Evolutionary conservation across 257 asterid genomes (phyloP).

Genomic region (Thymus quinquecostatus): DNA sequence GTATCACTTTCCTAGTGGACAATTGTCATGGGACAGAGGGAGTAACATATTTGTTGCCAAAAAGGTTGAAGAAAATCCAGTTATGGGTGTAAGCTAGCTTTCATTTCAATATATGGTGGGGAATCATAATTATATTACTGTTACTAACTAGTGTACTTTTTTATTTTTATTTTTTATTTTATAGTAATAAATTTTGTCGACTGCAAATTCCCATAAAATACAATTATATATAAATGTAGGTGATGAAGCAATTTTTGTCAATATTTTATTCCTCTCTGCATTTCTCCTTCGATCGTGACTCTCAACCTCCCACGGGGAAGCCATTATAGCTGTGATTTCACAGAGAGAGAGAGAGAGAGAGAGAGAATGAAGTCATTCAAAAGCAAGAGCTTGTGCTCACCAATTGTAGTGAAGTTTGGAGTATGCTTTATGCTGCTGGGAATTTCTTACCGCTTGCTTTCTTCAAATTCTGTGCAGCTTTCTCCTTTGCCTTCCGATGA

Average conservation of each 20-base stretch:
- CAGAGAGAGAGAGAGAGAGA: not conserved
- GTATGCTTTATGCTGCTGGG: constrained; percentile 61
- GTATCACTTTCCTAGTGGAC: too few relatives aligned
- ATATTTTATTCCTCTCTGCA: not conserved
- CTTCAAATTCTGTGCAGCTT: constrained; percentile 53
- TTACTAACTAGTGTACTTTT: not conserved
- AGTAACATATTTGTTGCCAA: not conserved
- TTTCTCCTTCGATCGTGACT: constrained; percentile 7
- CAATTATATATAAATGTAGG: constrained; percentile 17
- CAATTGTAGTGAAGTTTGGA: constrained; percentile 46
- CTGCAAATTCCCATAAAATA: not conserved
- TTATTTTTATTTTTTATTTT: not conserved
- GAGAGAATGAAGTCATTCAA: constrained; percentile 51
- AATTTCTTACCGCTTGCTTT: constrained; percentile 54
- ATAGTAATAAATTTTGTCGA: not conserved
- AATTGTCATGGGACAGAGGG: too few relatives aligned
- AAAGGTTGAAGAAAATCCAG: not conserved
- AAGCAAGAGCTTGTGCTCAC: constrained; percentile 40
- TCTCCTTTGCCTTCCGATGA: constrained; percentile 36
- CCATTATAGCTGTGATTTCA: not conserved
- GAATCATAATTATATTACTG: not conserved
- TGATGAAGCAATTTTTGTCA: constrained; percentile 19
- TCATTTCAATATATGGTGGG: not conserved
- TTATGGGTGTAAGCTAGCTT: constrained; percentile 1
- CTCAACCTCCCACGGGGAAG: not conserved